These are phyloP conservation scores for Malus sylvestris DNA, from an alignment of 306 rosid genomes.

Conservation along the genomic window DNA sequence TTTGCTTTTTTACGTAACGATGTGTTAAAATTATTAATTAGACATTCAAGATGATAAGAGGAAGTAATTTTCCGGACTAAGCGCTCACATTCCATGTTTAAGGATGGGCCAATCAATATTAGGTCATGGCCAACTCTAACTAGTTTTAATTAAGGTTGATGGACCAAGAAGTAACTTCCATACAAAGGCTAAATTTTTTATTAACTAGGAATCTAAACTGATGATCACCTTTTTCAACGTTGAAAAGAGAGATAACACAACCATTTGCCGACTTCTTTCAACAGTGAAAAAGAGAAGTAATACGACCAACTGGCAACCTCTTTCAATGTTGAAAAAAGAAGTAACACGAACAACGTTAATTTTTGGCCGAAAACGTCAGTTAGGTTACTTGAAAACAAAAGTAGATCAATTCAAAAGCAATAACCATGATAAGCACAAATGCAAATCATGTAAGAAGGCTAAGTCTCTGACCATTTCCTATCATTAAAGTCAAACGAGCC, in stretches of 20 bases:
- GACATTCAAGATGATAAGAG: too few relatives aligned
- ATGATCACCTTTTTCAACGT: too few relatives aligned
- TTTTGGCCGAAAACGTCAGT: background rate
- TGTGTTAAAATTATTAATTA: too few relatives aligned
- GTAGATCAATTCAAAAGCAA: background rate
- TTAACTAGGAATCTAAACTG: too few relatives aligned
- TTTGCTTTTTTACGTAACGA: too few relatives aligned
- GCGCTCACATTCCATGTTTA: too few relatives aligned
- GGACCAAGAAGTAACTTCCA: too few relatives aligned
- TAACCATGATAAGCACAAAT: background rate
- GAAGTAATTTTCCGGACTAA: too few relatives aligned
- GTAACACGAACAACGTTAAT: background rate
- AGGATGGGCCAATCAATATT: background rate
- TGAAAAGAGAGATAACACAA: too few relatives aligned
- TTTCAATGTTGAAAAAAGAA: background rate
- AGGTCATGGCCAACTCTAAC: too few relatives aligned
- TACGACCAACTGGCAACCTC: background rate
- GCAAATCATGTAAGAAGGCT: background rate
- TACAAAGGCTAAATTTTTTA: background rate
- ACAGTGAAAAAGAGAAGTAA: too few relatives aligned
- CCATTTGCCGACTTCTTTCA: background rate
- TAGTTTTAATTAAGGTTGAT: too few relatives aligned
- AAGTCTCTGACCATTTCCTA: background rate
- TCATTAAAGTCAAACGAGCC: background rate
- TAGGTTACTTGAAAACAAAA: background rate